Evolutionary conservation across 192 early-diverging fungal species (phyloP).

Genomic region (Podila horticola): DNA sequence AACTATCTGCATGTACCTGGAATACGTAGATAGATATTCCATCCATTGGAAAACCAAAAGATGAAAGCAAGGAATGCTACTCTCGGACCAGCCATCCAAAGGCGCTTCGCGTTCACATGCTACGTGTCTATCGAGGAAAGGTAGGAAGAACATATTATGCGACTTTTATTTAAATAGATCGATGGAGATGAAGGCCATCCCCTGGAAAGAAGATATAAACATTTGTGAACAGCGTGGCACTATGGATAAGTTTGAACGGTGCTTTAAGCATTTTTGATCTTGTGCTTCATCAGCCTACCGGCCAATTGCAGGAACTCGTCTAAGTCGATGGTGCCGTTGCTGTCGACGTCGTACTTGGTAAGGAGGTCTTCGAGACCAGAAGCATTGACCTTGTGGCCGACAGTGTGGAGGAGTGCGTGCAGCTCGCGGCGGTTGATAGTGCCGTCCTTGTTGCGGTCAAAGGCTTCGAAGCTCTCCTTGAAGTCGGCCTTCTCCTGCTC

Average conservation of each 20-base stretch:
- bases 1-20: too few species aligned
- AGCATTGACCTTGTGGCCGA: conserved; percentile 46
- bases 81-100: too few species aligned
- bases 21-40: too few species aligned
- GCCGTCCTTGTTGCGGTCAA: conserved; percentile 38
- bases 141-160: too few species aligned
- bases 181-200: too few species aligned
- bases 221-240: background rate
- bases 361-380: conserved; percentile 18
- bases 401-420: conserved; percentile 37
- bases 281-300: conserved; percentile 25
- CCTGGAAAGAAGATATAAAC: background rate
- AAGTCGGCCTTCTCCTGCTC: conserved; percentile 9
- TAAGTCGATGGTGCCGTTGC: conserved; percentile 30
- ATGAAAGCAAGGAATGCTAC: too few species aligned
- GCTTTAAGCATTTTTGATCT: background rate
- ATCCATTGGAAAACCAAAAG: too few species aligned
- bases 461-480: conserved; percentile 45
- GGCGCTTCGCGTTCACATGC: too few species aligned
- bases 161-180: too few species aligned
- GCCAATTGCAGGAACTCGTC: conserved; percentile 21
- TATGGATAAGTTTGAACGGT: background rate
- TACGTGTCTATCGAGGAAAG: too few species aligned
- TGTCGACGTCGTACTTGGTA: conserved; percentile 20
- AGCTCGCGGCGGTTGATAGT: conserved; percentile 33